Evolutionary conservation across 306 rosid genomes (phyloP).

Genomic region (Dicorynia guianensis): DNA sequence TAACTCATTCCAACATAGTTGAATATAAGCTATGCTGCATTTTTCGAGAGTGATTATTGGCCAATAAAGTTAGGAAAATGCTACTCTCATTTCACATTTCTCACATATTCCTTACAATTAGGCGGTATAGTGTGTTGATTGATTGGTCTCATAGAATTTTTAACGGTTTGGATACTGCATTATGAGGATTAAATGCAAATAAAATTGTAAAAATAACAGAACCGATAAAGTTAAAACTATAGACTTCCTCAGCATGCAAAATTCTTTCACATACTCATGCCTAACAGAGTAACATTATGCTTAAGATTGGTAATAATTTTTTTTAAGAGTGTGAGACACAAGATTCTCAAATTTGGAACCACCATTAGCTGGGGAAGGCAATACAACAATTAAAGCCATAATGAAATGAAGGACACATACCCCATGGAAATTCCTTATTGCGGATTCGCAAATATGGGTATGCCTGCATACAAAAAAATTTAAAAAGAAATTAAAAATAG

Average conservation of each 20-base stretch:
- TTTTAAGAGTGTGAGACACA: too few species aligned
- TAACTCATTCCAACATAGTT: background rate
- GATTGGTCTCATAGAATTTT: too few species aligned
- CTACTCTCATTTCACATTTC: too few species aligned
- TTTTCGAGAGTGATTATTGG: background rate
- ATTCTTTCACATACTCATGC: background rate
- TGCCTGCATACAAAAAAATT: constrained; percentile 39
- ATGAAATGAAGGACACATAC: constrained; percentile 44
- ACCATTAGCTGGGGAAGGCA: constrained; percentile 1
- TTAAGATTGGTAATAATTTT: too few species aligned
- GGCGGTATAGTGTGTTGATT: too few species aligned
- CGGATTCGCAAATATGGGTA: constrained; percentile 70
- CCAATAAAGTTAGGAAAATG: too few species aligned
- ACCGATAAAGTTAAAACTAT: too few species aligned
- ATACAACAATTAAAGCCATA: constrained; percentile 21
- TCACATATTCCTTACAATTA: too few species aligned
- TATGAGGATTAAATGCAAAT: too few species aligned
- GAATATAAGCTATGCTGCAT: background rate
- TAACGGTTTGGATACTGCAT: too few species aligned
- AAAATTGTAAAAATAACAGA: too few species aligned
- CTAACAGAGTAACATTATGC: background rate
- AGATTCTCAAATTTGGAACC: background rate
- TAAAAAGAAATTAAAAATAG: background rate
- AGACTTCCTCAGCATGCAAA: background rate
- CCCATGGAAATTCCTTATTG: constrained; percentile 89